Evolutionary conservation across 2,329 filamentous ascomycete species (phyloP).

Genomic region (Fusarium paranaense): DNA sequence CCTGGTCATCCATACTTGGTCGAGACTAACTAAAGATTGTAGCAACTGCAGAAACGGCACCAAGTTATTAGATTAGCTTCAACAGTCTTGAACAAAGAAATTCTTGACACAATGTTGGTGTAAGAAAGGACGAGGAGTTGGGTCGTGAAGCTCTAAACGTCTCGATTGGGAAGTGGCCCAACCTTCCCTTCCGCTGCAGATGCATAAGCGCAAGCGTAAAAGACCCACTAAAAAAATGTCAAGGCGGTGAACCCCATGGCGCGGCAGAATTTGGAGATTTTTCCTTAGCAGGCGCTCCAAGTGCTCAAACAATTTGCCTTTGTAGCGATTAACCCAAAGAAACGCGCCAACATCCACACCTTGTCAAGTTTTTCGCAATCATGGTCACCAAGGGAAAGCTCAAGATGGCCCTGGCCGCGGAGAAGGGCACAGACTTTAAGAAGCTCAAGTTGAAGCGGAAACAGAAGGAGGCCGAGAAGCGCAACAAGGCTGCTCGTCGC

Average conservation of each 20-base stretch:
- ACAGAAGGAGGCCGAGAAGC: slow-evolving; percentile 57
- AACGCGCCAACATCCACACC: slow-evolving; percentile 17
- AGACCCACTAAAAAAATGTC: slow-evolving; percentile 43
- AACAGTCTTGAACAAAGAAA: not conserved
- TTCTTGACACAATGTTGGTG: not conserved
- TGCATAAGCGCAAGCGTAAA: not conserved
- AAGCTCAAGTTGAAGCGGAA: slow-evolving; percentile 64
- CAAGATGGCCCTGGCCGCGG: slow-evolving; percentile 65
- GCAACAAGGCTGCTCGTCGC: slow-evolving; percentile 47
- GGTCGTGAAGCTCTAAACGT: not conserved
- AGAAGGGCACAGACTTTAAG: slow-evolving; percentile 66
- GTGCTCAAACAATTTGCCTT: slow-evolving; percentile 18
- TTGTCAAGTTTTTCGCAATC: slow-evolving; percentile 12
- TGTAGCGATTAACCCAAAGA: slow-evolving; percentile 20
- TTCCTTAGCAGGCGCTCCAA: slow-evolving; percentile 36
- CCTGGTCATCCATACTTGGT: not conserved
- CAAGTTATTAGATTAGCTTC: not conserved
- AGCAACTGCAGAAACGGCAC: not conserved
- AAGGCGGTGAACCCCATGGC: slow-evolving; percentile 41
- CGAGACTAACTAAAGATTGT: not conserved
- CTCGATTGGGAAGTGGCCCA: slow-evolving; percentile 12
- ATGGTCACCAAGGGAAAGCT: slow-evolving; percentile 63
- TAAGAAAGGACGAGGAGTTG: not conserved
- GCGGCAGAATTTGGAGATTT: slow-evolving; percentile 49
- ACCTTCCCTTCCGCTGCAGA: not conserved